Conservation (phyloP, 225 moss, liverwort and hornwort species). For the Sphagnum contortum region DNA sequence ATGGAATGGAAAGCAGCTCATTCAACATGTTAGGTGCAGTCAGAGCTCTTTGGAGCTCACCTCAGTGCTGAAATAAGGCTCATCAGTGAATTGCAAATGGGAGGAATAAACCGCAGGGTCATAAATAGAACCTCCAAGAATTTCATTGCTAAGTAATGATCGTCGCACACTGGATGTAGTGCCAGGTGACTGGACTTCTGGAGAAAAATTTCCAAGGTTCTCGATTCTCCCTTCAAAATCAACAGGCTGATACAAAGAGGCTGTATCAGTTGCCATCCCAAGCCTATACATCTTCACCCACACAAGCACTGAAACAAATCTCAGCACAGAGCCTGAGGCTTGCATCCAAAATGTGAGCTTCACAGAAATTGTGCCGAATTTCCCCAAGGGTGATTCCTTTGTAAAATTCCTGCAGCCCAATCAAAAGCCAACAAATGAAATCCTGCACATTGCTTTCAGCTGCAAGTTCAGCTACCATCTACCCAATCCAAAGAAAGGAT, state of each 20-base stretch:
- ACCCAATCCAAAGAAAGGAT: no score
- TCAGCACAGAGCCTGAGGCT: constrained; percentile 48
- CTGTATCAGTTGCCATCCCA: constrained; percentile 42
- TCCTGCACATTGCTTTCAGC: no score
- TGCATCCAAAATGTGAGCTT: constrained; percentile 87
- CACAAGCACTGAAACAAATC: constrained; percentile 66
- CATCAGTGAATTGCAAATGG: constrained; percentile 33
- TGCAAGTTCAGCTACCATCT: no score
- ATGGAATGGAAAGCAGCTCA: no score
- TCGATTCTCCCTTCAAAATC: constrained; percentile 59
- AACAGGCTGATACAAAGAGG: constrained; percentile 41
- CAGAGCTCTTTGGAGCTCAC: constrained; percentile 11
- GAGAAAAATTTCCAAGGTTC: constrained; percentile 20
- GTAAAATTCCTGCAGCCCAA: constrained; percentile 31
- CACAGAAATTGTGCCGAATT: constrained; percentile 57
- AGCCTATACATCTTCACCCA: constrained; percentile 93
- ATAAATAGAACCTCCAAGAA: constrained; percentile 86
- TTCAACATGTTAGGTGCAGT: no score
- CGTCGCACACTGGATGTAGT: constrained; percentile 16
- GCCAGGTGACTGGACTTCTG: constrained; percentile 24
- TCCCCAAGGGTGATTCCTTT: constrained; percentile 32
- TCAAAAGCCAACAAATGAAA: neutral
- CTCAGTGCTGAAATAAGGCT: constrained; percentile 57
- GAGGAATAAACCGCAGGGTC: constrained; percentile 58
- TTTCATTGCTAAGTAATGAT: constrained; percentile 37